Evolutionary conservation across 2,329 filamentous ascomycete species (phyloP), one percentile per base, ranked within the genome.

Genomic region (Aspergillus aculeatinus): DNA sequence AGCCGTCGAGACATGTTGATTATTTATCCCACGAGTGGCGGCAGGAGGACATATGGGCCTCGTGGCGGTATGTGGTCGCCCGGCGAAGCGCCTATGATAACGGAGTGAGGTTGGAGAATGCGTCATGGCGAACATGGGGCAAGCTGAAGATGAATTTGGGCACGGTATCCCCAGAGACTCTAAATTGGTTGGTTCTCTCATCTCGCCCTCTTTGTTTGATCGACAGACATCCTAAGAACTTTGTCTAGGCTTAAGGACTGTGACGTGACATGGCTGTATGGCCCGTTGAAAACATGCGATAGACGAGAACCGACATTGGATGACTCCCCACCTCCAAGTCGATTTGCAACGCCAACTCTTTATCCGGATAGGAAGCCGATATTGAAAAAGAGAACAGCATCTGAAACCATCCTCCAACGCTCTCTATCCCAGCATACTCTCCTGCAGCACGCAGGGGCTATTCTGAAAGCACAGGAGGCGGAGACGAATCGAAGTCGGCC

Each of bases 251-350:
- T 97, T 61, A 99, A 98, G 75, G 95, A 98, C 70, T 95, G 90
- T 74, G 94, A 99, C 76, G 92, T 97, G 33, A 97, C 94, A 50
- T 99, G 94, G 95, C 82, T 99, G 1, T 99, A 98, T 71, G 95
- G 95, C 0, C 95, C 95, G 12, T 78, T 97, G 52, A 94, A 96
- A 74, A 89, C 89, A 1, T 88, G 89, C 23, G 80, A 82, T 4
- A 84, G 82, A 57, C 85, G 82, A 62, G 81, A 68, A 70, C 79
- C 85, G 59, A 76, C 76, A 12, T 74, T 80, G 55, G 75, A 78
- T 54, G 72, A 74, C 44, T 81, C 81, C 12, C 82, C 84, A 50
- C 79, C 82, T 23, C 77, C 78, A 25, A 85, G 82, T 65, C 79
- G 79, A 14, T 72, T 88, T 5, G 87, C 85, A 14, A 86, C 85